These are phyloP conservation scores for Penicillium hordei DNA, from an alignment of 2,329 filamentous ascomycete species.

Conservation along the genomic window DNA sequence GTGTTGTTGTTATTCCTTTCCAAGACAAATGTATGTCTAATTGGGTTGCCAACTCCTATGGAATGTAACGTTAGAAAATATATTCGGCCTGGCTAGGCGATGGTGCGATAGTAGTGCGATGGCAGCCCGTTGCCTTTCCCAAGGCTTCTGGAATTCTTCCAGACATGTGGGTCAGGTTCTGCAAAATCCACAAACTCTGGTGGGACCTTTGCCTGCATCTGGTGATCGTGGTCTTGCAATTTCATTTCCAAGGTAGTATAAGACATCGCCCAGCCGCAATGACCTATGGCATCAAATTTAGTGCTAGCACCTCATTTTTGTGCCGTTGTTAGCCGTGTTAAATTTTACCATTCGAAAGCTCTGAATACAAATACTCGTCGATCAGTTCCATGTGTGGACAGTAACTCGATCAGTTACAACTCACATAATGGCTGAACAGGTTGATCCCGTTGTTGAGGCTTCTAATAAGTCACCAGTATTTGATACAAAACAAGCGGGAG, in stretches of 20 bases:
- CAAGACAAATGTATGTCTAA: neutral
- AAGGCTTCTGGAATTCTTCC: conserved; percentile 6
- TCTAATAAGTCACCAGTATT: conserved; percentile 20
- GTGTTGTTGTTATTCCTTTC: neutral
- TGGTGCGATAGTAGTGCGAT: neutral
- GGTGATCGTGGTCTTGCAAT: neutral
- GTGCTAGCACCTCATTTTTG: conserved; percentile 31
- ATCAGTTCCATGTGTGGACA: conserved; percentile 1
- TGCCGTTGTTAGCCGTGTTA: conserved; percentile 12
- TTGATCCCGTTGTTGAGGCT: neutral
- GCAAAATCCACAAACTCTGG: neutral
- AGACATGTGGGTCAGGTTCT: neutral
- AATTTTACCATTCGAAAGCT: neutral
- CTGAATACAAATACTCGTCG: conserved; percentile 2
- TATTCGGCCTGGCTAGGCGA: neutral
- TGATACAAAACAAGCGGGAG: conserved; percentile 24
- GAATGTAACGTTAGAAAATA: neutral
- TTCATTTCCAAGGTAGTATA: conserved; percentile 11
- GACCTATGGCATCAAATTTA: conserved; percentile 33
- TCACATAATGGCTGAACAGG: neutral
- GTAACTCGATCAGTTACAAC: neutral
- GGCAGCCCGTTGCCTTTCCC: neutral
- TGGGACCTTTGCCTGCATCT: neutral
- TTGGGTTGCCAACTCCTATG: neutral
- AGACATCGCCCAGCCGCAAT: conserved; percentile 11